Evolutionary conservation across 768 basidiomycete genomes (phyloP).

Genomic region (Russula compacta): DNA sequence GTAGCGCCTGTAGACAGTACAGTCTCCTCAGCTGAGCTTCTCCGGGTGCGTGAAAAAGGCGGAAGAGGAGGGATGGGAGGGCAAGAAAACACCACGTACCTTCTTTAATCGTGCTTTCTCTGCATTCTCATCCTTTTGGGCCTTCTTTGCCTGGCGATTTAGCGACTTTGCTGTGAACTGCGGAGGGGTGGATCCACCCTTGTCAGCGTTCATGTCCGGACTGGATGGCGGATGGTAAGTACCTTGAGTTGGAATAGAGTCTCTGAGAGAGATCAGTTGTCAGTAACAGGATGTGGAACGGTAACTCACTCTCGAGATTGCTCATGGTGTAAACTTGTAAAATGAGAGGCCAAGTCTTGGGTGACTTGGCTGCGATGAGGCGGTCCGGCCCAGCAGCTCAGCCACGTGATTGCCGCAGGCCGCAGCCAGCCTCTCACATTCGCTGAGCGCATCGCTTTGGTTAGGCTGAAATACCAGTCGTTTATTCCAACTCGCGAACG

Average conservation of each 20-base stretch:
- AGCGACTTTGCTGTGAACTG: conserved; percentile 98
- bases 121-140: conserved; percentile 84
- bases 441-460: too few relatives aligned
- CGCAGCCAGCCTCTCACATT: too few relatives aligned
- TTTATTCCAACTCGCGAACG: not conserved
- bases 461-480: too few relatives aligned
- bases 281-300: not conserved
- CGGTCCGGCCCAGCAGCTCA: not conserved
- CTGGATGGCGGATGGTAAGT: not conserved
- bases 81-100: conserved; percentile 42
- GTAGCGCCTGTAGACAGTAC: conserved; percentile 58
- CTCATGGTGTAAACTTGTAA: conserved; percentile 42
- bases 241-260: conserved; percentile 99
- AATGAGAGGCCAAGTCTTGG: too few relatives aligned
- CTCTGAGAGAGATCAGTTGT: conserved; percentile 47
- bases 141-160: conserved; percentile 92
- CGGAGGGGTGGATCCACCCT: not conserved
- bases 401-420: not conserved
- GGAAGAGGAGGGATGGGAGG: too few relatives aligned
- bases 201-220: not conserved
- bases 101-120: conserved; percentile 93
- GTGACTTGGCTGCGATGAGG: not conserved
- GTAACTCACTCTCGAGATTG: conserved; percentile 77
- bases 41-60: not conserved
- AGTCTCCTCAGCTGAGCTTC: not conserved